These are phyloP conservation scores for Penicillium steckii DNA, from an alignment of 495 filamentous ascomycete genomes.

Conservation along the genomic window DNA sequence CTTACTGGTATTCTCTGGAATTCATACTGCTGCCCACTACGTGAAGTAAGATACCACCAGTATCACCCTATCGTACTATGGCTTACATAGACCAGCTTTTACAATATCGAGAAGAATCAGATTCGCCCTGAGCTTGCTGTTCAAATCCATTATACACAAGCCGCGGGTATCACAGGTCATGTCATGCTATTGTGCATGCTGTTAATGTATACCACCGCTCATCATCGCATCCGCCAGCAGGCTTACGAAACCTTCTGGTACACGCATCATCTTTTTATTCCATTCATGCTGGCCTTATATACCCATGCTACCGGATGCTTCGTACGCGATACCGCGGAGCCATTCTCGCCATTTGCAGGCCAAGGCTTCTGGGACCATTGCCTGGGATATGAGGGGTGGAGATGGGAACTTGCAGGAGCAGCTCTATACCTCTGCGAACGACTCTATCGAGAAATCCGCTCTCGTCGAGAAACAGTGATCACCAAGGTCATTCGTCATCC, in stretches of 20 bases:
- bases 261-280: constrained; percentile 95
- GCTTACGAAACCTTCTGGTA: constrained; percentile 99
- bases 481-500: constrained; percentile 93
- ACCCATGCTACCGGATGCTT: constrained; percentile 97
- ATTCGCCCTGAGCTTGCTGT: constrained; percentile 78
- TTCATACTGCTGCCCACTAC: constrained; percentile 82
- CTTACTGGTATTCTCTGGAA: constrained; percentile 74
- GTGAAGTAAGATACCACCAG: constrained; percentile 71
- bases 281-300: constrained; percentile 90
- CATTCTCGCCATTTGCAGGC: constrained; percentile 82
- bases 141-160: constrained; percentile 89
- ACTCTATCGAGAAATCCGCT: constrained; percentile 87
- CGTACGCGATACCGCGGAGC: constrained; percentile 70
- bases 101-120: constrained; percentile 86
- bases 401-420: constrained; percentile 92
- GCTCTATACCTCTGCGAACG: constrained; percentile 83
- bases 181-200: constrained; percentile 99
- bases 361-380: constrained; percentile 86
- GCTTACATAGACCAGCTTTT: constrained; percentile 66
- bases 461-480: constrained; percentile 80
- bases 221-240: constrained; percentile 90
- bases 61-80: background rate
- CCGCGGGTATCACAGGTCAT: constrained; percentile 92
- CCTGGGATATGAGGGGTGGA: constrained; percentile 93
- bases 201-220: constrained; percentile 95